A percentile compares a stretch with the other conserved stretches of the same genome.
phyloP scores from a whole-genome alignment of 176 grass and related monocot genomes.

The Juncus effusus region DNA sequence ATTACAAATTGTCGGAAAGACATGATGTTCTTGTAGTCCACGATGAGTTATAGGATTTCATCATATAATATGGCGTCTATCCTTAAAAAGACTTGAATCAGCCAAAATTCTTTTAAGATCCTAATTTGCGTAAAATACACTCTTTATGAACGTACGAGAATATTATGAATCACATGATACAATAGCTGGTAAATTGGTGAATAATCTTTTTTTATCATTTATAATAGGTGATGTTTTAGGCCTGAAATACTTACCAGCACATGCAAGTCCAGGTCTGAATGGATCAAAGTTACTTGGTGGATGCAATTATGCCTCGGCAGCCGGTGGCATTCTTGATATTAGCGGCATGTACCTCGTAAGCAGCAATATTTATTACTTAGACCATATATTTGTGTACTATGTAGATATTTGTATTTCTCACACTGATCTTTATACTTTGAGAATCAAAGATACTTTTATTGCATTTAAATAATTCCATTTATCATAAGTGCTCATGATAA shows the following conservation, averaged over 20 bases:
- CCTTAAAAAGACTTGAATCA: too few relatives aligned
- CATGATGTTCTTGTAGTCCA: not conserved
- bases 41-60: not conserved
- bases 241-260: constrained; percentile 35
- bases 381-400: not conserved
- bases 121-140: too few relatives aligned
- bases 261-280: constrained; percentile 32
- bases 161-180: too few relatives aligned
- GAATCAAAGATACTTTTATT: not conserved
- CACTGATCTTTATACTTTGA: too few relatives aligned
- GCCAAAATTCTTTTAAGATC: too few relatives aligned
- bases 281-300: constrained; percentile 30
- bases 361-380: not conserved
- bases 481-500: not conserved
- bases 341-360: constrained; percentile 36
- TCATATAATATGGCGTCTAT: too few relatives aligned
- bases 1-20: not conserved
- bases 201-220: constrained; percentile 9
- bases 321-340: constrained; percentile 45
- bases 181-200: not conserved
- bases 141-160: too few relatives aligned
- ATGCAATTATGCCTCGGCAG: constrained; percentile 48
- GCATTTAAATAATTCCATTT: not conserved
- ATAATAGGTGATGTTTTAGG: constrained; percentile 39
- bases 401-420: too few relatives aligned